These are phyloP conservation scores for Penicillium psychrosexuale DNA, from an alignment of 2,329 filamentous ascomycete genomes.

Conservation along the genomic window DNA sequence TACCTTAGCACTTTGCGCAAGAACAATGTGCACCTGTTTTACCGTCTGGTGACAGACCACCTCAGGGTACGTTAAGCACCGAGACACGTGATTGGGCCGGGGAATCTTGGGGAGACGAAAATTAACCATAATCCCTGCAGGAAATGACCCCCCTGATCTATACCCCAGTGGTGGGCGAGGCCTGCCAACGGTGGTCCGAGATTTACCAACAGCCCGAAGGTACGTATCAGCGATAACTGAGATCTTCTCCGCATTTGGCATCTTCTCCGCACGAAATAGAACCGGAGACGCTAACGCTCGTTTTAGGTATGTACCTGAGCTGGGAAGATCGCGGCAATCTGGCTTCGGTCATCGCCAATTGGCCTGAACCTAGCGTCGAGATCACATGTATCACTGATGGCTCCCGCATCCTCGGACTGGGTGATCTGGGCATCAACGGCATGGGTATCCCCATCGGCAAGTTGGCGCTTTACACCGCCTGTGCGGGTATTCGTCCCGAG, in stretches of 20 bases:
- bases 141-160: conserved; percentile 52
- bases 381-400: conserved; percentile 97
- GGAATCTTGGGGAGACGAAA: neutral
- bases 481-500: conserved; percentile 86
- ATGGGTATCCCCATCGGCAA: conserved; percentile 99
- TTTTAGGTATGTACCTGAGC: conserved; percentile 76
- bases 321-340: conserved; percentile 92
- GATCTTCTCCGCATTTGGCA: neutral
- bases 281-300: conserved; percentile 24
- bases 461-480: conserved; percentile 89
- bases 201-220: conserved; percentile 94
- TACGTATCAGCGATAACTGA: conserved; percentile 24
- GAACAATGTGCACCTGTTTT: conserved; percentile 54
- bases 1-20: conserved; percentile 51
- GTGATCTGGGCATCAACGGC: conserved; percentile 93
- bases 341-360: conserved; percentile 83
- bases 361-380: conserved; percentile 84
- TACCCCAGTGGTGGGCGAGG: conserved; percentile 70
- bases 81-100: conserved; percentile 8
- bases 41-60: conserved; percentile 49
- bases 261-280: conserved; percentile 19
- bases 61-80: conserved; percentile 37
- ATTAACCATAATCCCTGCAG: conserved; percentile 26
- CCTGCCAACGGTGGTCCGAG: conserved; percentile 93
- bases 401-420: conserved; percentile 84